Conservation (phyloP, 805 yeast genomes). For the Ogataea pini region DNA sequence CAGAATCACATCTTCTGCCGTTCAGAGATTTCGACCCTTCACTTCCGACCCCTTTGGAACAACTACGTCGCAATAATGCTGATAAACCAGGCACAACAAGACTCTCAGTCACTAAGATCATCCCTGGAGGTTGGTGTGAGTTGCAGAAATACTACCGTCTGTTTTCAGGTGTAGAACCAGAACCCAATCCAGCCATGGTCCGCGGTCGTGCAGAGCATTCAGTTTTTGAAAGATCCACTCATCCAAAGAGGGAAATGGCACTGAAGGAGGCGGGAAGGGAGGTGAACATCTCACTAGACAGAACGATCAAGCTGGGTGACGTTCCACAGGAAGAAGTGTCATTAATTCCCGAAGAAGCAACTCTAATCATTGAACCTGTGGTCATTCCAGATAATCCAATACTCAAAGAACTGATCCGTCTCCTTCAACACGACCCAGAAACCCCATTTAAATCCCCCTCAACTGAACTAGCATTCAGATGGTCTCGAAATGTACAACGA, state of each 20-base stretch:
- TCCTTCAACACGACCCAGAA: neutral
- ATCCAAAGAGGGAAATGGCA: slow-evolving; percentile 34
- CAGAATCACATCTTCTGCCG: slow-evolving; percentile 16
- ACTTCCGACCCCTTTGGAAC: slow-evolving; percentile 23
- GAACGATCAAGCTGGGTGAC: slow-evolving; percentile 9
- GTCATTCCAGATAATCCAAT: too few species aligned
- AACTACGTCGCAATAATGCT: slow-evolving; percentile 12
- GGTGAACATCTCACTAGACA: slow-evolving; percentile 4
- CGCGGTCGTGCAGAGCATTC: slow-evolving; percentile 52
- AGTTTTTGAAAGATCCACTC: slow-evolving; percentile 47
- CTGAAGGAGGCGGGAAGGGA: slow-evolving; percentile 8
- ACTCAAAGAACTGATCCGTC: neutral
- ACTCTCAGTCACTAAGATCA: slow-evolving; percentile 59
- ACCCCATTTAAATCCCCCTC: neutral
- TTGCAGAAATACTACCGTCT: slow-evolving; percentile 52
- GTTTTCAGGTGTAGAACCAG: slow-evolving; percentile 40
- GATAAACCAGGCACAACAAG: slow-evolving; percentile 31
- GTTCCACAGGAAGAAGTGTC: too few species aligned
- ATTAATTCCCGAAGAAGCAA: neutral
- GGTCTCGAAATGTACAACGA: slow-evolving; percentile 47
- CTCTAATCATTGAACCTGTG: too few species aligned
- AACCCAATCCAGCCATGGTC: slow-evolving; percentile 42
- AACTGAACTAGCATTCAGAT: slow-evolving; percentile 29
- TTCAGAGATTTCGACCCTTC: slow-evolving; percentile 17
- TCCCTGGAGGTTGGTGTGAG: slow-evolving; percentile 71